Base-by-base conservation (phyloP, 2,329 filamentous ascomycete genomes). In the Botrytis elliptica region DNA sequence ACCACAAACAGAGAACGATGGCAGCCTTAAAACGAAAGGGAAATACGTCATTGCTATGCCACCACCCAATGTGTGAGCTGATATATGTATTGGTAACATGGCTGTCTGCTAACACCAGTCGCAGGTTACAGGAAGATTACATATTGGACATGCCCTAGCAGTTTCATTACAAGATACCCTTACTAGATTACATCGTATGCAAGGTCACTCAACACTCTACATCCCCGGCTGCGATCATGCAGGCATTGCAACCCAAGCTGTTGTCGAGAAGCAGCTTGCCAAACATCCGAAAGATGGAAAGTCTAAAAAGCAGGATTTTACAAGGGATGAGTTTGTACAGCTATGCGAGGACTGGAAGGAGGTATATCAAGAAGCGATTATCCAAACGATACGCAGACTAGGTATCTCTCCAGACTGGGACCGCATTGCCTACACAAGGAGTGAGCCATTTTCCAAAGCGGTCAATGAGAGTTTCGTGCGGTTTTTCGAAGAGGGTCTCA, bases 31-130 rank as follows among this genome's bases (percentile, higher is more conserved):
- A 16, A 0, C 52, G n/a, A 57, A 18, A 57, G 52, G 52, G 18
- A 57, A 57, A 57, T 57, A 57, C 14, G 52, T 57, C 25, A 57
- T 57, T 57, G 52, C 52, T 57, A 57, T 57, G 52, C 52, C 52
- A 57, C 52, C 52, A 57, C 52, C 52, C 52, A 57, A 57, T 57
- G 52, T 57, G 52, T 57, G 52, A 57, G 52, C 52, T 57, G 52
- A 29, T 57, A 57, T 57, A 57, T 57, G n/a, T 57, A 57, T 57
- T 57, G n/a, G 14, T 57, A 29, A 57, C 16, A 29, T 29, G 52
- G 52, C 52, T 33, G 18, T 18, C 52, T 57, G 52, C 52, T 57
- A 57, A 57, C 52, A 29, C 14, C n/a, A 57, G n/a, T 33, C 52
- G 52, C 52, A 57, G 52, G 52, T 57, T 9, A 57, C 52, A 8